Conservation (phyloP, 345 rosid species). For the Mallotus nudiflorus region DNA sequence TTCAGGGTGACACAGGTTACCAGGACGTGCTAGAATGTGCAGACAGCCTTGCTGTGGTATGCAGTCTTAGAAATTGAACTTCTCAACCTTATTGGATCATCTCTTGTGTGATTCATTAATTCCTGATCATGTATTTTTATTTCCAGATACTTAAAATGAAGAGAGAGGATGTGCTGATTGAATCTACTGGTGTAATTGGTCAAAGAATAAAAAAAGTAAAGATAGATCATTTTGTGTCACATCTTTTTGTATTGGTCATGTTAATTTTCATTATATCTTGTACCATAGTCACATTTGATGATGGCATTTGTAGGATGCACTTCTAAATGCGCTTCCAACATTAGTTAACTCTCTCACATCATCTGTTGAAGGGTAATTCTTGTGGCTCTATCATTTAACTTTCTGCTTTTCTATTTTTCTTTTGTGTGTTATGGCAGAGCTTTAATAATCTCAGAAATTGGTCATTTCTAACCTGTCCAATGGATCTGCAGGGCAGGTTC, state of each 20-base stretch:
- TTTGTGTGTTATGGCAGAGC: neutral
- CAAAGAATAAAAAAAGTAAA: conserved; percentile 85
- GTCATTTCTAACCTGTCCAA: conserved; percentile 11
- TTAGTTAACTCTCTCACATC: conserved; percentile 61
- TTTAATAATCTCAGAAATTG: conserved; percentile 3
- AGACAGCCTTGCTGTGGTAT: conserved; percentile 61
- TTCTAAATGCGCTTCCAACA: conserved; percentile 72
- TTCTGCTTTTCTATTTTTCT: neutral
- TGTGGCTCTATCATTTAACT: conserved; percentile 2
- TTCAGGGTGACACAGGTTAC: conserved; percentile 93
- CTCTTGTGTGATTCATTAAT: neutral
- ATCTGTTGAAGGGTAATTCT: conserved; percentile 59
- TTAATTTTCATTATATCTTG: neutral
- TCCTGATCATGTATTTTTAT: conserved; percentile 9
- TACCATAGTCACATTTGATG: conserved; percentile 14
- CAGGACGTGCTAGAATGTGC: conserved; percentile 82
- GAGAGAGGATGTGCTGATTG: conserved; percentile 69
- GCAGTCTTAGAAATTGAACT: conserved; percentile 4
- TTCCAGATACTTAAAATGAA: conserved; percentile 62
- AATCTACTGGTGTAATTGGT: conserved; percentile 96
- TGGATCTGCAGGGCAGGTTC: conserved; percentile 76
- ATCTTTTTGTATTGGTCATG: conserved; percentile 2
- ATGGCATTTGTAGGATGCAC: conserved; percentile 60
- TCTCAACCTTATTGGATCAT: conserved; percentile 12
- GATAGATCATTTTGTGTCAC: neutral